Conservation (phyloP, 2,329 filamentous ascomycete genomes). For the Diaporthe sp. region DNA sequence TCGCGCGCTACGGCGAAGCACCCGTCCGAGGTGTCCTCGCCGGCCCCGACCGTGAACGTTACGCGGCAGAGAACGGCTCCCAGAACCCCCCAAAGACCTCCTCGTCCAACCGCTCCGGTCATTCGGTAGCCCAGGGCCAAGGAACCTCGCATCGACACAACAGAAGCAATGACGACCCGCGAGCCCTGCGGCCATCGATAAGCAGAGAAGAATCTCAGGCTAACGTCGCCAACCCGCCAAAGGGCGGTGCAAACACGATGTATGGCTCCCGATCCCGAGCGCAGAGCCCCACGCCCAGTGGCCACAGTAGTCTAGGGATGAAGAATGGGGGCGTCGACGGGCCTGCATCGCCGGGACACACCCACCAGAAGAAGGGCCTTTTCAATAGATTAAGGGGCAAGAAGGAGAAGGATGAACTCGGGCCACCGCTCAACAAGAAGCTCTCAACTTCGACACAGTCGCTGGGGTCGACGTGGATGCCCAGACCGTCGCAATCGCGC, state of each 20-base stretch:
- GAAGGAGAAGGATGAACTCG: slow-evolving; percentile 67
- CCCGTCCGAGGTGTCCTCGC: slow-evolving; percentile 79
- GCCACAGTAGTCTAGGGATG: slow-evolving; percentile 63
- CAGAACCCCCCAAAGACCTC: slow-evolving; percentile 71
- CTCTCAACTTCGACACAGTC: slow-evolving; percentile 67
- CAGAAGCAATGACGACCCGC: slow-evolving; percentile 76
- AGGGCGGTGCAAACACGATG: slow-evolving; percentile 61
- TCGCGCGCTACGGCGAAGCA: slow-evolving; percentile 82
- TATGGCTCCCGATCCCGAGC: slow-evolving; percentile 70
- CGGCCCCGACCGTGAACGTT: slow-evolving; percentile 78
- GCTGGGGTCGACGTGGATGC: slow-evolving; percentile 53
- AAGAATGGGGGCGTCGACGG: slow-evolving; percentile 64
- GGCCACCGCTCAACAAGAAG: slow-evolving; percentile 60
- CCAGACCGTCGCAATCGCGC: slow-evolving; percentile 58
- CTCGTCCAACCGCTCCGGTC: slow-evolving; percentile 71
- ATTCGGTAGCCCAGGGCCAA: slow-evolving; percentile 74
- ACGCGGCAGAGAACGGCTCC: slow-evolving; percentile 62
- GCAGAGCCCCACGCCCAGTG: slow-evolving; percentile 86
- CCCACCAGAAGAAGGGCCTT: slow-evolving; percentile 64
- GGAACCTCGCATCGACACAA: slow-evolving; percentile 78
- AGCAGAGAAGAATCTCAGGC: slow-evolving; percentile 81
- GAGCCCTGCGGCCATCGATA: slow-evolving; percentile 76
- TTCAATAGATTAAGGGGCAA: slow-evolving; percentile 65
- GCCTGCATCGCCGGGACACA: slow-evolving; percentile 69
- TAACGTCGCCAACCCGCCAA: slow-evolving; percentile 59